Evolutionary conservation across 805 yeast species (phyloP), one percentile per base, ranked within the genome.

Genomic region (Vanderwaltozyma polyspora): DNA sequence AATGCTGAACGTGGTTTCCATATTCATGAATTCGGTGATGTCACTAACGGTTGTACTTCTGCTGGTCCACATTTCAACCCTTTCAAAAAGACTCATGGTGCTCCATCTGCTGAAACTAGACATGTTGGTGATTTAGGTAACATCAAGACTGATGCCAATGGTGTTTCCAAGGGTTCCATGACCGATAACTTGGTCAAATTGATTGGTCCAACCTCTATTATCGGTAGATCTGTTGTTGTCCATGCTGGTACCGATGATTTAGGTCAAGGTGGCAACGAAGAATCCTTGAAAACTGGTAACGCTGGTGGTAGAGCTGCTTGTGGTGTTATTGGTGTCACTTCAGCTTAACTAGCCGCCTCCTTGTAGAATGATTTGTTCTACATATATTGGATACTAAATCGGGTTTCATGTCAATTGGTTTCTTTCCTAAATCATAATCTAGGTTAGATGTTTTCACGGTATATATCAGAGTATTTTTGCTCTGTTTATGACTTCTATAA

Each of bases 61-160:
- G 95, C 96, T 36, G 96, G 96, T 57, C 95, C 95, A 40, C 96
- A 87, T 68, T 86, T 85, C 75, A 79, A 87, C 74, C 95, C 95
- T 48, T 80, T 79, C 60, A 70, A 74, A 42, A 80, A 81, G 70
- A 74, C 74, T 47, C 96, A 86, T 62, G 96, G 96, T 68, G 86
- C 87, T 37, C 95, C 95, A 64, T 74, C 74, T 52, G 94, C 45
- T 33, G 52, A 46, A 31, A 41, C 28, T 23, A 56, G 63, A 50
- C 63, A 59, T 37, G 62, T 49, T 54, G 98, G 98, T 65, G 98
- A 91, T 63, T 70, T 91, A 63, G 98, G 98, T 63, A 91, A 91
- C 75, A 67, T 91, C 60, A 59, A 78, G 49, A 83, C 97, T 40
- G 95, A 91, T 59, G 75, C 80, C 40, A 49, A 64, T 30, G 98